Conservation (phyloP, 2,329 filamentous ascomycete species). For the Fusarium robinianum region DNA sequence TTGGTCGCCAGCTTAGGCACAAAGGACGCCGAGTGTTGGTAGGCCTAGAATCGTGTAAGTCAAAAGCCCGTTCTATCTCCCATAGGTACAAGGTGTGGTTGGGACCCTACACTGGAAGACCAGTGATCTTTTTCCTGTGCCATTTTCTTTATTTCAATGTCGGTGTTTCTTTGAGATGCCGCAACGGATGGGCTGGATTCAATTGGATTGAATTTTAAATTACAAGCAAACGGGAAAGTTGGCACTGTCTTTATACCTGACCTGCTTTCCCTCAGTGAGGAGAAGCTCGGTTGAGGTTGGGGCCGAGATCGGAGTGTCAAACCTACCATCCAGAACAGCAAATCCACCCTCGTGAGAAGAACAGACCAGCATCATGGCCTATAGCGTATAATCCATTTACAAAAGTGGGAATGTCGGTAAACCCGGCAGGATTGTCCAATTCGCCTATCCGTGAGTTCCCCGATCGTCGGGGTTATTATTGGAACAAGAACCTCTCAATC, state of each 20-base stretch:
- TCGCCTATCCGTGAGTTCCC: neutral
- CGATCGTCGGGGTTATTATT: neutral
- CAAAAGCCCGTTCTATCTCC: constrained; percentile 5
- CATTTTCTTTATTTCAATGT: constrained; percentile 26
- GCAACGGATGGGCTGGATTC: no score
- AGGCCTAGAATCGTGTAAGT: constrained; percentile 50
- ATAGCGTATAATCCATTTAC: constrained; percentile 19
- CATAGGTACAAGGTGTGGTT: neutral
- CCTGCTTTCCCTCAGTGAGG: constrained; percentile 14
- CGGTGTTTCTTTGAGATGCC: neutral
- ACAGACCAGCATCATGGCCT: constrained; percentile 17
- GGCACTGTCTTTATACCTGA: constrained; percentile 23
- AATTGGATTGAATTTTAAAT: neutral
- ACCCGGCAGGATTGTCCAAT: constrained; percentile 2
- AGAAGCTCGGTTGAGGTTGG: constrained; percentile 14
- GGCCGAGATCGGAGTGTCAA: constrained; percentile 34
- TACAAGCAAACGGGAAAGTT: neutral
- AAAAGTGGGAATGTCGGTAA: neutral
- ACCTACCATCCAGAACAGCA: constrained; percentile 10
- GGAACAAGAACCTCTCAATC: neutral
- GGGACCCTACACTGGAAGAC: constrained; percentile 33
- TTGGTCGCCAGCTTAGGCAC: constrained; percentile 65
- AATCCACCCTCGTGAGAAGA: neutral
- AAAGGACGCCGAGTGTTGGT: constrained; percentile 65
- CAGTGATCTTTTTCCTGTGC: constrained; percentile 36